These are phyloP conservation scores for Lathyrus aphaca DNA, from an alignment of 306 rosid genomes.

Conservation along the genomic window DNA sequence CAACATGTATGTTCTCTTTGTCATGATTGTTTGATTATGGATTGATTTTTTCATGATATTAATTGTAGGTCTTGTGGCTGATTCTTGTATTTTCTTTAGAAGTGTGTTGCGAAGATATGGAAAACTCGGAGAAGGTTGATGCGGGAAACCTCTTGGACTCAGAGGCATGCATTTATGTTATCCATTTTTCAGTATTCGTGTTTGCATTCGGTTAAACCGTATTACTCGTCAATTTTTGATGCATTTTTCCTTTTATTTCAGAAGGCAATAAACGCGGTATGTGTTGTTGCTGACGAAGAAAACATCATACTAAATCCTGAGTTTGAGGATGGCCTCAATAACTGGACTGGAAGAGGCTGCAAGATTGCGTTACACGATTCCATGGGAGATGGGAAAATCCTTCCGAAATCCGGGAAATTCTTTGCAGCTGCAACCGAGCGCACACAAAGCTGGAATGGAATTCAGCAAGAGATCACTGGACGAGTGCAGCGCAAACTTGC, in stretches of 20 bases:
- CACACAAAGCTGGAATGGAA: conserved; percentile 86
- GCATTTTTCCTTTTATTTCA: conserved; percentile 1
- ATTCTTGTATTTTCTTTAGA: conserved; percentile 47
- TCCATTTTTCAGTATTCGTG: not conserved
- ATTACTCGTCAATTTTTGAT: not conserved
- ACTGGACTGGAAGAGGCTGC: conserved; percentile 96
- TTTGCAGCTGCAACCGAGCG: conserved; percentile 86
- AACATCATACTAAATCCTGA: conserved; percentile 66
- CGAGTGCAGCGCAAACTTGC: conserved; percentile 86
- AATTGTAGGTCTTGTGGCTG: conserved; percentile 28
- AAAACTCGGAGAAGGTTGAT: conserved; percentile 41
- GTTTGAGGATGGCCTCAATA: conserved; percentile 82
- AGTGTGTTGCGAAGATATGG: conserved; percentile 56
- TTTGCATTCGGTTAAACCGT: not conserved
- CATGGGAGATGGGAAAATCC: conserved; percentile 75
- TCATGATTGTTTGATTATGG: conserved; percentile 17
- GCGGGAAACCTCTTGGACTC: conserved; percentile 39
- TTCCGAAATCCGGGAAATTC: conserved; percentile 70
- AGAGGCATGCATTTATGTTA: conserved; percentile 46
- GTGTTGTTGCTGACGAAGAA: conserved; percentile 48
- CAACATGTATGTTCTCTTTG: conserved; percentile 15
- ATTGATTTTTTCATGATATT: conserved; percentile 13
- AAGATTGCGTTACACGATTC: conserved; percentile 73
- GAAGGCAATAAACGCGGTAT: conserved; percentile 40
- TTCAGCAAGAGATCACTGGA: conserved; percentile 91